Evolutionary conservation across 306 rosid genomes (phyloP).

Genomic region (Potentilla sterilis): DNA sequence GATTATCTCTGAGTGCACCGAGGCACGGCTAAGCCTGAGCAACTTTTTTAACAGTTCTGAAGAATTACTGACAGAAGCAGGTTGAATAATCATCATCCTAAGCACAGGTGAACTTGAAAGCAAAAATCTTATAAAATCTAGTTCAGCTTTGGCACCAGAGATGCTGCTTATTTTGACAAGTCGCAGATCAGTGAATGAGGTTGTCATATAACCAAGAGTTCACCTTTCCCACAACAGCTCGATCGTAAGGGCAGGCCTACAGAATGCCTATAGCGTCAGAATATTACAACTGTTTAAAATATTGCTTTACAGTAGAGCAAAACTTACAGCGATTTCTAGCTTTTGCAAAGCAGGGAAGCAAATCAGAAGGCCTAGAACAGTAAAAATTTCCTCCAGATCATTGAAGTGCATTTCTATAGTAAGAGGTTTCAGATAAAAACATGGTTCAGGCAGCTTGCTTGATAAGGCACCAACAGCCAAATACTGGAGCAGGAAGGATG

Average conservation of each 20-base stretch:
- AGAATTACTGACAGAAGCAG: background rate
- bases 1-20: conserved; percentile 45
- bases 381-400: conserved; percentile 42
- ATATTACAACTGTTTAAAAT: no score
- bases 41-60: conserved; percentile 15
- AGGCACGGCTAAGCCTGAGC: conserved; percentile 43
- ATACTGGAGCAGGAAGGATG: conserved; percentile 40
- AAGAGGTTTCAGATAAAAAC: conserved; percentile 45
- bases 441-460: conserved; percentile 10
- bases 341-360: conserved; percentile 48
- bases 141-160: conserved; percentile 41
- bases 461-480: conserved; percentile 45
- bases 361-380: conserved; percentile 46
- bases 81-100: background rate
- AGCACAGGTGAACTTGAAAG: background rate
- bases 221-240: background rate
- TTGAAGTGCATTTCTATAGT: conserved; percentile 48
- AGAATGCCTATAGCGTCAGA: background rate
- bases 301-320: background rate
- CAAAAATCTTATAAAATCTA: conserved; percentile 37
- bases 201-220: no score
- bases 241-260: conserved; percentile 45
- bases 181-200: conserved; percentile 29
- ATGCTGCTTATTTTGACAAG: conserved; percentile 43
- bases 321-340: conserved; percentile 41